Conservation (phyloP, 768 basidiomycete genomes). For the Calocera viscosa region DNA sequence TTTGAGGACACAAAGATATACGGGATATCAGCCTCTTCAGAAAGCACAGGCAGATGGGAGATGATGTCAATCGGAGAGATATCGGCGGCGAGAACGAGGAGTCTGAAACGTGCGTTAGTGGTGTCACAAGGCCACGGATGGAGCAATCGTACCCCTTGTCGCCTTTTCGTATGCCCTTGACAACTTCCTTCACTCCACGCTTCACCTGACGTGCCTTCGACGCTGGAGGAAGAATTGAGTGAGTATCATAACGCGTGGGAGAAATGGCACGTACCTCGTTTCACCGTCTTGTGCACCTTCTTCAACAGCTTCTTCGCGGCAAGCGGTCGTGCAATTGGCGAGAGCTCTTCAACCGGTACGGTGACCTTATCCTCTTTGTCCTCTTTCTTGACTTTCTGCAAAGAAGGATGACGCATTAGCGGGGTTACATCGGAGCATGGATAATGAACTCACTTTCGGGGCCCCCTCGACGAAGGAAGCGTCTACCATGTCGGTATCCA, state of each 20-base stretch:
- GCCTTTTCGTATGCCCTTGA: slow-evolving; percentile 93
- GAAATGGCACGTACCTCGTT: slow-evolving; percentile 47
- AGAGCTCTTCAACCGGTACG: slow-evolving; percentile 68
- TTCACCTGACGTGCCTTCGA: slow-evolving; percentile 92
- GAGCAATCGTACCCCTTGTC: slow-evolving; percentile 69
- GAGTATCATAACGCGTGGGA: neutral
- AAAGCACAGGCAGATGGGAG: slow-evolving; percentile 86
- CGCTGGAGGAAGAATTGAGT: slow-evolving; percentile 36
- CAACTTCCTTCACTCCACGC: slow-evolving; percentile 96
- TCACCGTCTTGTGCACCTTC: slow-evolving; percentile 88
- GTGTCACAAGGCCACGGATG: neutral
- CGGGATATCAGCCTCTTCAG: slow-evolving; percentile 85
- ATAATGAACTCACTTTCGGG: slow-evolving; percentile 5
- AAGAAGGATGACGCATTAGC: slow-evolving; percentile 23
- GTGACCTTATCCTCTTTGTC: slow-evolving; percentile 47
- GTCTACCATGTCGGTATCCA: slow-evolving; percentile 29
- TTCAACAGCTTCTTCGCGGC: slow-evolving; percentile 88
- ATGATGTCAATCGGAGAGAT: slow-evolving; percentile 98
- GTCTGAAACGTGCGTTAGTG: slow-evolving; percentile 31
- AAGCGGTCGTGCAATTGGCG: slow-evolving; percentile 87
- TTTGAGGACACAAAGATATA: slow-evolving; percentile 85
- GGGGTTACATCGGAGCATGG: slow-evolving; percentile 15
- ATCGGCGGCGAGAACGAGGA: slow-evolving; percentile 88
- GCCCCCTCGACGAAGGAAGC: slow-evolving; percentile 21
- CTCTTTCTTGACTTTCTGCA: slow-evolving; percentile 49